These are phyloP conservation scores for Picea engelmannii DNA, from an alignment of 83 land plant genomes.

Conservation along the genomic window DNA sequence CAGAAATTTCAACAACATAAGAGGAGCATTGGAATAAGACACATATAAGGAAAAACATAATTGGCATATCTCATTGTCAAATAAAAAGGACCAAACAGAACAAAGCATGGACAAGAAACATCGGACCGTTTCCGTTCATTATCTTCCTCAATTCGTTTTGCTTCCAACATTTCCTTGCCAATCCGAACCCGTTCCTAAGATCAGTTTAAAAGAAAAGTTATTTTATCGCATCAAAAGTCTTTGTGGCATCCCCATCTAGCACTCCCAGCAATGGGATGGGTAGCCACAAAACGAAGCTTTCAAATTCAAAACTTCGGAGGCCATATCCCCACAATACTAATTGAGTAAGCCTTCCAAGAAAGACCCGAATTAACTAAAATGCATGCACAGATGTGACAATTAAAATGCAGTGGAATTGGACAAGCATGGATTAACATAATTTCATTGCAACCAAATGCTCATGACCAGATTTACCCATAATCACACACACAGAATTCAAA, in stretches of 20 bases:
- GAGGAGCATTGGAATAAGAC: background rate
- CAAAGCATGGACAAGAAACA: background rate
- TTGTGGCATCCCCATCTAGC: too few species aligned
- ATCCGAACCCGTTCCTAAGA: conserved; percentile 83
- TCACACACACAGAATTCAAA: background rate
- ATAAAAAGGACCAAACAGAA: background rate
- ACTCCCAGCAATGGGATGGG: too few species aligned
- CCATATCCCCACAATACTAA: too few species aligned
- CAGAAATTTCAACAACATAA: background rate
- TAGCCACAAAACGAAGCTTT: too few species aligned
- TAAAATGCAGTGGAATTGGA: too few species aligned
- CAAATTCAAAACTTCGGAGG: too few species aligned
- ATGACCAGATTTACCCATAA: too few species aligned
- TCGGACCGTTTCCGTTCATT: conserved; percentile 90
- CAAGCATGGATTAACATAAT: too few species aligned
- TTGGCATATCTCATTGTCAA: background rate
- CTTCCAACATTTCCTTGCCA: conserved; percentile 91
- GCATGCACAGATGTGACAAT: too few species aligned
- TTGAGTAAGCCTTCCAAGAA: too few species aligned
- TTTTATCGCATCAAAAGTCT: background rate
- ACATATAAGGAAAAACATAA: background rate
- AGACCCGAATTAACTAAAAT: too few species aligned
- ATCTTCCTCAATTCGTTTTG: conserved; percentile 92
- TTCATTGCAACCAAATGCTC: too few species aligned
- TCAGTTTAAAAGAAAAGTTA: background rate